Evolutionary conservation across 805 yeast species (phyloP).

Genomic region (Saccharomycopsis amapae): DNA sequence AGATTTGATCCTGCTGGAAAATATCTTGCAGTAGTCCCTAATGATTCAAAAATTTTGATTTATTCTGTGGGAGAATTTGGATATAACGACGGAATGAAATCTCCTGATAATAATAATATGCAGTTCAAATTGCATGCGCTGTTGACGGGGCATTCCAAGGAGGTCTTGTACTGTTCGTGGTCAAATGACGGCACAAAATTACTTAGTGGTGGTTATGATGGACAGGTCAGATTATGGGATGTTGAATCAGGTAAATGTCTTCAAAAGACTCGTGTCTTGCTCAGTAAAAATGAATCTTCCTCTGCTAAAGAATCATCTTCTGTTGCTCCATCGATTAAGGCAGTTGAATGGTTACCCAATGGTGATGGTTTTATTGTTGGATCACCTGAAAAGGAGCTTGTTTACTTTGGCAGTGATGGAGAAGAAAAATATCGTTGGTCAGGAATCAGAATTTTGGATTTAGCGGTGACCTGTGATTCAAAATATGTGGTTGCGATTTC

Average conservation of each 20-base stretch:
- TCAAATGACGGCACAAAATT: slow-evolving; percentile 62
- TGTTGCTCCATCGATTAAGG: slow-evolving; percentile 33
- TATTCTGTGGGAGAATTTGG: slow-evolving; percentile 48
- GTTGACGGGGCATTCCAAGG: slow-evolving; percentile 41
- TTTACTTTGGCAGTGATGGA: slow-evolving; percentile 36
- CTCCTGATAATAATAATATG: slow-evolving; percentile 1
- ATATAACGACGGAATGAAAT: slow-evolving; percentile 25
- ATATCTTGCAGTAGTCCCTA: slow-evolving; percentile 68
- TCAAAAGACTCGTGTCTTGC: too few species aligned
- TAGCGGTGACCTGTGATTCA: slow-evolving; percentile 61
- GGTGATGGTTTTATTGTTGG: slow-evolving; percentile 57
- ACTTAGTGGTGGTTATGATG: slow-evolving; percentile 68
- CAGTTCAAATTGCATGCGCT: slow-evolving; percentile 34
- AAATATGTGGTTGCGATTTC: slow-evolving; percentile 56
- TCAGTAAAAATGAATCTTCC: neutral
- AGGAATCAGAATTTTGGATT: slow-evolving; percentile 55
- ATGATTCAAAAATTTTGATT: slow-evolving; percentile 55
- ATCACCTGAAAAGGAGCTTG: slow-evolving; percentile 64
- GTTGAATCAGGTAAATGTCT: slow-evolving; percentile 32
- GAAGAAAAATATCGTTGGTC: slow-evolving; percentile 27
- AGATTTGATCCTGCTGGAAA: slow-evolving; percentile 73
- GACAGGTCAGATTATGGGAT: slow-evolving; percentile 64
- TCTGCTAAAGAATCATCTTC: neutral
- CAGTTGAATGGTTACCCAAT: slow-evolving; percentile 66
- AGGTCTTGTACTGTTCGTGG: slow-evolving; percentile 66